Percentiles rank a stretch among this genome's conserved stretches.
These are phyloP conservation scores for Penicillium subrubescens DNA, from an alignment of 495 filamentous ascomycete species.

Conservation along the genomic window DNA sequence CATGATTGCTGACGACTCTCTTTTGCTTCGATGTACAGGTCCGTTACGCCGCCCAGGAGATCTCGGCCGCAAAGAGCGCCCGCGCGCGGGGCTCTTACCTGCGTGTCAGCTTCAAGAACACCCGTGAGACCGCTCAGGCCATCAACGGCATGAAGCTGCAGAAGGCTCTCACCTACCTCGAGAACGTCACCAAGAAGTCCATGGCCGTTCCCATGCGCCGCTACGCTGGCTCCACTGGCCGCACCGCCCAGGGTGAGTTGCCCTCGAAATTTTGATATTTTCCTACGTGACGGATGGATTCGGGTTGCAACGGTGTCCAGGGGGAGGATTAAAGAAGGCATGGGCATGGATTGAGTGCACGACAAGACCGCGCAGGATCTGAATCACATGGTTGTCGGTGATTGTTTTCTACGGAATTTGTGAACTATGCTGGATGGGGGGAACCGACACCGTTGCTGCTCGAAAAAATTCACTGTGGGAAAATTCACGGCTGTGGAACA, in stretches of 20 bases:
- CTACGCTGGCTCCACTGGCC: slow-evolving; percentile 91
- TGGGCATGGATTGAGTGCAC: slow-evolving; percentile 4
- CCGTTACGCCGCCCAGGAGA: slow-evolving; percentile 94
- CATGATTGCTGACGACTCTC: slow-evolving; percentile 36
- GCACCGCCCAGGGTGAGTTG: slow-evolving; percentile 91
- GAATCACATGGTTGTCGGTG: neutral
- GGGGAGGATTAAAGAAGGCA: neutral
- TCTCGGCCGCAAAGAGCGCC: slow-evolving; percentile 88
- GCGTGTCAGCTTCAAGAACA: slow-evolving; percentile 99
- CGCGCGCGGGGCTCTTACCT: slow-evolving; percentile 97
- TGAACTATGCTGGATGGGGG: neutral
- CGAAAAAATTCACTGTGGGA: slow-evolving; percentile 18
- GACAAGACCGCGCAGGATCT: neutral
- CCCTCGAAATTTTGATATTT: slow-evolving; percentile 16
- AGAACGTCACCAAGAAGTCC: slow-evolving; percentile 92
- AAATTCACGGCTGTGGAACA: slow-evolving; percentile 11
- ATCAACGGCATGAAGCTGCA: slow-evolving; percentile 99
- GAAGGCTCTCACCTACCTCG: slow-evolving; percentile 91
- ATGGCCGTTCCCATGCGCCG: slow-evolving; percentile 97
- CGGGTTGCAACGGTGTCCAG: slow-evolving; percentile 21
- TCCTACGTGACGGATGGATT: slow-evolving; percentile 14
- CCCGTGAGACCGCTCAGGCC: slow-evolving; percentile 97
- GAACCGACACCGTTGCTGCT: slow-evolving; percentile 27
- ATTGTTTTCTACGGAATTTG: neutral
- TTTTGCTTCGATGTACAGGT: slow-evolving; percentile 61